Evolutionary conservation across 1,284 basidiomycete genomes (phyloP), one percentile per base, ranked within the genome.

Genomic region (Sporisorium reilianum): DNA sequence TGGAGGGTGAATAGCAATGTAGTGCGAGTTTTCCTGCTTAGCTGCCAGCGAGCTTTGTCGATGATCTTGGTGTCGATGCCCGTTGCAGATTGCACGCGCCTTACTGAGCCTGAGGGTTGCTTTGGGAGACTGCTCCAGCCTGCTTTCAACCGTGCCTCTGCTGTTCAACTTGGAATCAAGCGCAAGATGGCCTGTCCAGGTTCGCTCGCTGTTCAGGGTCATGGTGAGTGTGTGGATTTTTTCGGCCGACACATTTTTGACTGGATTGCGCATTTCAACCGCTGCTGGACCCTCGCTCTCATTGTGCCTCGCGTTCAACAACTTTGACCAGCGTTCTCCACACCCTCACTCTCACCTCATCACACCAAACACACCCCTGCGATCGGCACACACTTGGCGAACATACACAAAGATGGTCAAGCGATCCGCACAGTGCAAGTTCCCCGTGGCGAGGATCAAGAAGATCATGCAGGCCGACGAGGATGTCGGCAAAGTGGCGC

Each of bases 391-490:
- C n/a, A n/a, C n/a, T n/a, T n/a, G n/a, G n/a, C n/a, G n/a, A n/a
- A n/a, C 16, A 50, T 34, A 22, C 36, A 26, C 45, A 61, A 70
- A 57, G 46, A 84, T 84, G 83, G 83, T 80, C 30, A 80, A 80
- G 42, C 76, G 80, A 22, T 77, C 75, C 10, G 71, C 75, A 41
- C 70, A 79, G 38, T 72, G 73, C 74, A 84, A 84, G 54, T 84
- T 84, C 41, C 83, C 83, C 34, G 82, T 84, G 7, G 96, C 96
- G 8, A 90, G 96, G 58, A 99, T 98, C 87, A 99, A 98, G 89
- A 94, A 95, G 88, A 97, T 99, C 69, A 99, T 99, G 94, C 96
- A 99, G 87, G 95, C 96, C 85, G 96, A 99, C 85, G 97, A 99
- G 84, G 96, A 99, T 85, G 96, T 99, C 18, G 96, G 97, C 61